Base-by-base conservation (phyloP, 1,284 basidiomycete species). In the Termitomyces sp. region DNA sequence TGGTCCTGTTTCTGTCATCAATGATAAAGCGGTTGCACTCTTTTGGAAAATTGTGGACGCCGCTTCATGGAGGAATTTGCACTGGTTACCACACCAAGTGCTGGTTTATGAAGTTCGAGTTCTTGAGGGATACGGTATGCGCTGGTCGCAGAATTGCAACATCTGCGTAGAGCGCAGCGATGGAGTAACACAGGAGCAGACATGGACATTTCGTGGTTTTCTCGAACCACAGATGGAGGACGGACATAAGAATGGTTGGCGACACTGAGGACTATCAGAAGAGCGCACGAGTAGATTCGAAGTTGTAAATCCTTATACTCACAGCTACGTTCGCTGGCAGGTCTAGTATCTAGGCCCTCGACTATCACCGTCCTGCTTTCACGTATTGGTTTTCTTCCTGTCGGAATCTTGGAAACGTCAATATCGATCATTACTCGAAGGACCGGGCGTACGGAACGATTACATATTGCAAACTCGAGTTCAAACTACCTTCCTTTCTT, bases 221-320 rank as follows among this genome's bases (percentile, higher is more conserved):
- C 73, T 84, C 6, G 81, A 84, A 54, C 81, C 80, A 1, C 79
- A 77, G 76, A 83, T 83, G 76, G 77, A 77, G 54, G 75, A 79
- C 61, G 81, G 81, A 11, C 81, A 83, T 62, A 75, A 80, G 55
- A 51, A 75, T 9, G 78, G 79, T 7, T 84, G 81, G 81, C 71
- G 68, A 59, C 80, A 81, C 3, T 30, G 28, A 30, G 6, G 28
- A 30, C 6, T 24, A 24, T 24, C n/a, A n/a, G n/a, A n/a, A n/a
- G n/a, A n/a, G n/a, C n/a, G n/a, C n/a, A 24, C 21, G 21, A 24
- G 5, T 24, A 24, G 3, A 24, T 24, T 24, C 21, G 21, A 24
- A 24, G 21, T 24, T 24, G 21, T 24, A 24, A 24, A 24, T 24
- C n/a, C n/a, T n/a, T n/a, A 24, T 24, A 24, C 5, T 24, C 21